Evolutionary conservation across 352 stramenopile genomes (phyloP).

Genomic region (Pythium folliculosum): DNA sequence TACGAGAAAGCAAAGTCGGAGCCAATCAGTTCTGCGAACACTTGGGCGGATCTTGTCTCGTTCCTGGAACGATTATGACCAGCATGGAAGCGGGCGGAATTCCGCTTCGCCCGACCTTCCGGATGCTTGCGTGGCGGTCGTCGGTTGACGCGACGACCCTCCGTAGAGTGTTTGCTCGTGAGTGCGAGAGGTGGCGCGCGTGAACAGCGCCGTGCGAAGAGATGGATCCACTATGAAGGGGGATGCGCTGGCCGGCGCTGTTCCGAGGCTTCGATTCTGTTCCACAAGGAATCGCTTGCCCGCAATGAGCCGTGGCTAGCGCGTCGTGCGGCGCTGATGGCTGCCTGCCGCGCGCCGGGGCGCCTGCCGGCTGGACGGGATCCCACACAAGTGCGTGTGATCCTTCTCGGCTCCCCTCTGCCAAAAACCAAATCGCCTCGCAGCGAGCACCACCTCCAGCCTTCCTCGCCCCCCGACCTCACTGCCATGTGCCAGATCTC

Average conservation of each 20-base stretch:
- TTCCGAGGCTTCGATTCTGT: slow-evolving; percentile 7
- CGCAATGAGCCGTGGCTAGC: background rate
- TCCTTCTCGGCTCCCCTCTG: background rate
- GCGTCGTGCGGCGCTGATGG: too few species aligned
- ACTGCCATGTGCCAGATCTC: slow-evolving; percentile 17
- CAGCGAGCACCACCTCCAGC: background rate
- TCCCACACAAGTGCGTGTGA: background rate
- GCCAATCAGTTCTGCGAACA: slow-evolving; percentile 14
- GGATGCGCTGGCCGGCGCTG: background rate
- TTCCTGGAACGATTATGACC: slow-evolving; percentile 1
- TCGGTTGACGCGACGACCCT: background rate
- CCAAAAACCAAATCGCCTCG: background rate
- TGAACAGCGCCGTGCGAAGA: slow-evolving; percentile 6
- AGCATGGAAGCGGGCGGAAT: background rate
- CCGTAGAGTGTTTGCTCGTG: slow-evolving; percentile 1
- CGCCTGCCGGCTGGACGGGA: background rate
- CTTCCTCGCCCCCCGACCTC: background rate
- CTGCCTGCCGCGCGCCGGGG: too few species aligned
- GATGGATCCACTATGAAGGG: slow-evolving; percentile 5
- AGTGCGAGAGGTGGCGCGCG: background rate
- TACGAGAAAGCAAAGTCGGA: background rate
- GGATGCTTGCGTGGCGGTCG: background rate
- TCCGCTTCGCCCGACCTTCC: background rate
- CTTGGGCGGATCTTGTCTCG: slow-evolving; percentile 1
- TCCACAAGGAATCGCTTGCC: background rate